Evolutionary conservation across 2,329 filamentous ascomycete genomes (phyloP), one percentile per base, ranked within the genome.

Genomic region (Plectosphaerella plurivora): DNA sequence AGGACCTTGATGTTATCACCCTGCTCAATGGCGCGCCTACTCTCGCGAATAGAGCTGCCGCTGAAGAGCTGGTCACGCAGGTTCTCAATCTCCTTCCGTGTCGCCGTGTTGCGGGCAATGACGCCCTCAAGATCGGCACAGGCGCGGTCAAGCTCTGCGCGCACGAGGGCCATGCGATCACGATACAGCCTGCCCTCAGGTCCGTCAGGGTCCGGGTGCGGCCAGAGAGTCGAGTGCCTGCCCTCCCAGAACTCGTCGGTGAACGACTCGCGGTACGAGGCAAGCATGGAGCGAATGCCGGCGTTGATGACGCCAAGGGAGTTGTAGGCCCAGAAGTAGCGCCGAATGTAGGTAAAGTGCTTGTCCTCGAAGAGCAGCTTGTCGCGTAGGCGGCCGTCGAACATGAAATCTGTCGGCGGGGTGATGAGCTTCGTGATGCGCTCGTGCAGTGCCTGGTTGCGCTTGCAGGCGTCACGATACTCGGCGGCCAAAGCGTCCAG

Each of bases 271-370:
- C 75, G 68, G 60, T 82, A 84, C 10, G 79, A 73, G 46, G 78
- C 70, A 10, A 82, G 70, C 73, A 84, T 83, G 28, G 76, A 72
- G 57, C 79, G 78, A 61, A 85, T 82, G 55, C 75, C 75, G 47
- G 81, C 78, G 58, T 82, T 84, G 59, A 84, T 77, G 35, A 81
- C 77, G 36, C 78, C 80, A 4, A 84, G 73, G 3, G 81, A 81
- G 64, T 84, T 82, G 59, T 78, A 83, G 1, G 79, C 81, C 76
- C 81, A 85, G 60, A 84, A 85, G 59, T 85, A 84, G 15, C 81
- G 74, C 1, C 80, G 72, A 15, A 80, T 82, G 66, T 81, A 84
- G 1, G 81, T 84, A 59, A 83, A 84, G 51, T 80, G 66, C 50
- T 74, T 72, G 60, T 85, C 82, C 62, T 86, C 82, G 57, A 85